Evolutionary conservation across 108 stramenopile species (phyloP).

Genomic region (Cylindrotheca closterium): DNA sequence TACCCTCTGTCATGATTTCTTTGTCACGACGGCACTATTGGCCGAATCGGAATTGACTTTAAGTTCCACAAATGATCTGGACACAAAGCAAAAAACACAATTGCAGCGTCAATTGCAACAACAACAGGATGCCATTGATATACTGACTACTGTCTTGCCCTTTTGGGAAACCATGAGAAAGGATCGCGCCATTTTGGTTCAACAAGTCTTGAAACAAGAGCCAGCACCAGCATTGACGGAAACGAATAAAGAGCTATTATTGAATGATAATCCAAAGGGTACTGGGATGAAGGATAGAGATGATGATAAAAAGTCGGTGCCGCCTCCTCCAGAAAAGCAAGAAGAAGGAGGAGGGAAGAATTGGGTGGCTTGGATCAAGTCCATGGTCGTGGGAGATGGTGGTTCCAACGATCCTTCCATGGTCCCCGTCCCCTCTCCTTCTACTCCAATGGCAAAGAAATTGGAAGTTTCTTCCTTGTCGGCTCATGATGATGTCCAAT

Average conservation of each 20-base stretch:
- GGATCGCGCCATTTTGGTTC: constrained; percentile 22
- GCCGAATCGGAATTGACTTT: background rate
- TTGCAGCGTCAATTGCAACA: background rate
- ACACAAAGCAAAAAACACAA: constrained; percentile 1
- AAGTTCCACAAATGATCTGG: background rate
- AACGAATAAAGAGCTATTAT: background rate
- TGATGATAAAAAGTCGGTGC: background rate
- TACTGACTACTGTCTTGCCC: constrained; percentile 8
- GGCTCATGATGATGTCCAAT: constrained; percentile 22
- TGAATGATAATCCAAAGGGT: background rate
- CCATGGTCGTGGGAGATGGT: background rate
- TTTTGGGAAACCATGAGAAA: constrained; percentile 32
- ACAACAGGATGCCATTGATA: constrained; percentile 6
- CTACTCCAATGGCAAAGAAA: background rate
- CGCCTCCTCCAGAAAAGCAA: background rate
- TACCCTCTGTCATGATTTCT: constrained; percentile 12
- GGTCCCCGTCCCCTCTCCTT: background rate
- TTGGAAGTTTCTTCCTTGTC: background rate
- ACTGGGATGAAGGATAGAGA: too few relatives aligned
- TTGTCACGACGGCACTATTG: constrained; percentile 12
- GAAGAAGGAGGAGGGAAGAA: background rate
- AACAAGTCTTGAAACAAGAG: background rate
- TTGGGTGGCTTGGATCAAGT: constrained; percentile 7
- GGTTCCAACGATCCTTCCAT: background rate
- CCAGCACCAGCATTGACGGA: too few relatives aligned